Evolutionary conservation across 169 alveolate genomes (phyloP), one percentile per base, ranked within the genome.

Genomic region (Eimeria acervulina): DNA sequence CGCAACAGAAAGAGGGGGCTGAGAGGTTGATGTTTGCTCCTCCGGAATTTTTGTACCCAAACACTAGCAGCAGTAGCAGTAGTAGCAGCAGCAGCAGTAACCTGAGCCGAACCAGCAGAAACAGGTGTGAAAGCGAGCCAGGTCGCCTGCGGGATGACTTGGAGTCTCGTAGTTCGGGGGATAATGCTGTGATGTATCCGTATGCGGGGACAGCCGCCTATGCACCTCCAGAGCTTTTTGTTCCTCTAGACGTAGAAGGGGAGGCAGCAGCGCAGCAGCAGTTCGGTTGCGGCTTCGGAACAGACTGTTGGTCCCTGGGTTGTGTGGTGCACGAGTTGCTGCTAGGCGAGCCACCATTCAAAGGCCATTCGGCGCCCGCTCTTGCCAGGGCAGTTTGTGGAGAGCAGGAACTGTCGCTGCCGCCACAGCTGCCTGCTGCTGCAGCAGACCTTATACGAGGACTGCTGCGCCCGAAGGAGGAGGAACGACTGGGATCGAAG

Each of bases 281-380:
- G 52, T 28, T 38, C 42, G 81, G 81, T 21, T 52, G 81, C 42
- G 93, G 93, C 28, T 85, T 36, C n/a, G 93, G 93, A 7, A 59
- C 92, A 17, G 92, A 83, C 61, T 85, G 76, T 81, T 85, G 93
- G 93, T 85, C 93, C 2, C 44, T 85, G 12, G 93, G 93, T 33
- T 85, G 81, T 28, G 40, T 85, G 15, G 31, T 85, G 44, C 93
- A 85, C 26, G 81, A 85, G 81, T 44, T 85, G 80, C 63, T 85
- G 61, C 80, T 85, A 21, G 93, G 93, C 12, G 93, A 59, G 63
- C 93, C 93, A 3, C 93, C 93, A 51, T 85, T 85, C 80, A 31
- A 85, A n/a, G 59, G 63, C 40, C 42, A 10, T 15, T 59, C 93
- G 3, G 7, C 80, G 0, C 55, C 93, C 5, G 93, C 93, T 33